Percentiles rank a stretch among this genome's conserved stretches.
phyloP scores from a whole-genome alignment of 1,284 basidiomycete species.

The Trichosporon ovoides region DNA sequence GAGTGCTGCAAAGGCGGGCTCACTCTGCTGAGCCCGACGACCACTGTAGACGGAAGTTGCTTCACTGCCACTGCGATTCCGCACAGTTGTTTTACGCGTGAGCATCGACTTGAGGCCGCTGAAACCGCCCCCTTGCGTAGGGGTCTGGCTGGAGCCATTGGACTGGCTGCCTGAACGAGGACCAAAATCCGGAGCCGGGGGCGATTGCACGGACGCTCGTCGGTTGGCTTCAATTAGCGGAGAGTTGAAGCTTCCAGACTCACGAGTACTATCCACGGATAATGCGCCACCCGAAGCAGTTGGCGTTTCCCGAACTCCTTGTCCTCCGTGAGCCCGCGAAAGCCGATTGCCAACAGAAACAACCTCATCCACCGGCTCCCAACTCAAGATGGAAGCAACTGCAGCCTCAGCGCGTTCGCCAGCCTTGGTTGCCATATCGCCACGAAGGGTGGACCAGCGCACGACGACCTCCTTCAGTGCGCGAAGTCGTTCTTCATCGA shows the following conservation, averaged over 20 bases:
- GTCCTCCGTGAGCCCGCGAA: constrained; percentile 25
- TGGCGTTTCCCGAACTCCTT: constrained; percentile 8
- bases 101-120: constrained; percentile 49
- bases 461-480: constrained; percentile 46
- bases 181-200: constrained; percentile 27
- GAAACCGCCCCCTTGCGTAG: constrained; percentile 21
- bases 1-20: not conserved
- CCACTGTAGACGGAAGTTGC: constrained; percentile 23
- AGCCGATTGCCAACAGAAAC: constrained; percentile 31
- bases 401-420: constrained; percentile 40
- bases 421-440: constrained; percentile 40
- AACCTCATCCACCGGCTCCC: constrained; percentile 44
- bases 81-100: constrained; percentile 38
- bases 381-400: constrained; percentile 38
- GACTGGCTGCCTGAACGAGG: constrained; percentile 17
- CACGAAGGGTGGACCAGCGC: constrained; percentile 44
- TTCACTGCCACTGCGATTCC: constrained; percentile 29
- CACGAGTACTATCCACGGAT: constrained; percentile 19
- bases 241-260: not conserved
- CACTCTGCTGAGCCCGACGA: constrained; percentile 14
- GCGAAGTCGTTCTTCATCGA: constrained; percentile 43
- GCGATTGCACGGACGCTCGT: constrained; percentile 9
- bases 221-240: constrained; percentile 4
- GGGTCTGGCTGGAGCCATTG: constrained; percentile 29
- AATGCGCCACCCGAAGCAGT: constrained; percentile 10